Conservation (phyloP, 2,329 filamentous ascomycete species). For the Penicillium sp. region DNA sequence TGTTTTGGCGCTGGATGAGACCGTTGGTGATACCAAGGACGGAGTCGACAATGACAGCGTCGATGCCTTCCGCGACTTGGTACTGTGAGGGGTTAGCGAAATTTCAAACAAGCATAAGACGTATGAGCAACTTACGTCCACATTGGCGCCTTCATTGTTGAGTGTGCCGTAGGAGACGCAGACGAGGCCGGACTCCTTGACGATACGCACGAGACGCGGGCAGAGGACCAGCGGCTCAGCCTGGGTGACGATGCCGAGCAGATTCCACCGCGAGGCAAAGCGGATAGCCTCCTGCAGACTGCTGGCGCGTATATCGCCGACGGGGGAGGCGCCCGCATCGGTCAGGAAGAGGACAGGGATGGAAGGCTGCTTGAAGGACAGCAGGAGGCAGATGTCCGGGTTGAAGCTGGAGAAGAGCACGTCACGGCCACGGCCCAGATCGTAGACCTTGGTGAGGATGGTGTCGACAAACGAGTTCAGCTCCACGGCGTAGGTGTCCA, state of each 20-base stretch:
- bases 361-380: conserved; percentile 95
- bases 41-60: conserved; percentile 95
- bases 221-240: conserved; percentile 86
- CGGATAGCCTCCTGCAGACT: conserved; percentile 94
- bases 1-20: conserved; percentile 58
- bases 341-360: conserved; percentile 95
- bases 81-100: conserved; percentile 51
- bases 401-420: conserved; percentile 98
- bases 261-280: conserved; percentile 92
- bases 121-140: conserved; percentile 64
- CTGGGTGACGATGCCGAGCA: conserved; percentile 87
- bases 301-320: conserved; percentile 86
- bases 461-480: conserved; percentile 96
- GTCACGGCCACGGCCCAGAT: conserved; percentile 77
- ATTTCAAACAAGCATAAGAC: not conserved
- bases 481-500: conserved; percentile 95
- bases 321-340: conserved; percentile 77
- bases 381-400: conserved; percentile 89
- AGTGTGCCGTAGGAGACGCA: conserved; percentile 91
- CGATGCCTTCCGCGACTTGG: conserved; percentile 93
- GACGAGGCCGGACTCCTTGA: conserved; percentile 90
- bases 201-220: conserved; percentile 83
- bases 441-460: conserved; percentile 86
- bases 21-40: conserved; percentile 92
- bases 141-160: conserved; percentile 85